phyloP scores from a whole-genome alignment of 345 rosid species.

The Balakata baccata region DNA sequence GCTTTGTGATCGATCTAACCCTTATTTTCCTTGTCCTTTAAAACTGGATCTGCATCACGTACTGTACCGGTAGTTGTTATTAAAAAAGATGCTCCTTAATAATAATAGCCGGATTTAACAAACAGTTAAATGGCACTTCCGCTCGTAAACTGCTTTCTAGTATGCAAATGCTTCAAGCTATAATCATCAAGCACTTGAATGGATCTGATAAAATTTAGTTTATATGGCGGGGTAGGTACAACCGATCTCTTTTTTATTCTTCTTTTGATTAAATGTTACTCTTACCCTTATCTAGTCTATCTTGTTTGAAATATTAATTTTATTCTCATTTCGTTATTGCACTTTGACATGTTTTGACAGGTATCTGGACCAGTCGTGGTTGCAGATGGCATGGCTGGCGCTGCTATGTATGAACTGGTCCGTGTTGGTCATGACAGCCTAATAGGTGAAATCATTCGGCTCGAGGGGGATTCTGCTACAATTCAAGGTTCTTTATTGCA shows the following conservation, averaged over 20 bases:
- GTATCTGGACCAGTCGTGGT: slow-evolving; percentile 97
- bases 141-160: not conserved
- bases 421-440: slow-evolving; percentile 95
- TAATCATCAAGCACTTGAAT: not conserved
- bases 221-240: not conserved
- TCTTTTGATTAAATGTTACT: not conserved
- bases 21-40: not conserved
- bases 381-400: slow-evolving; percentile 99
- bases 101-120: not conserved
- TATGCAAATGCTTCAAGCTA: not conserved
- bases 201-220: not conserved
- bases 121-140: not conserved
- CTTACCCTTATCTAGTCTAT: not conserved
- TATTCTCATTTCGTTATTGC: not conserved
- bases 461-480: slow-evolving; percentile 98
- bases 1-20: slow-evolving; percentile 2
- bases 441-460: slow-evolving; percentile 93
- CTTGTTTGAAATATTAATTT: not conserved
- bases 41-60: not conserved
- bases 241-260: not conserved
- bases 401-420: slow-evolving; percentile 98
- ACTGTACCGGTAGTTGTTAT: not conserved
- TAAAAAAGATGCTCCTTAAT: too few species aligned
- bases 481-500: slow-evolving; percentile 65
- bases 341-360: slow-evolving; percentile 35